A percentile compares a stretch with the other conserved stretches of the same genome.
phyloP scores from a whole-genome alignment of 306 rosid species.

The Acmispon strigosus region DNA sequence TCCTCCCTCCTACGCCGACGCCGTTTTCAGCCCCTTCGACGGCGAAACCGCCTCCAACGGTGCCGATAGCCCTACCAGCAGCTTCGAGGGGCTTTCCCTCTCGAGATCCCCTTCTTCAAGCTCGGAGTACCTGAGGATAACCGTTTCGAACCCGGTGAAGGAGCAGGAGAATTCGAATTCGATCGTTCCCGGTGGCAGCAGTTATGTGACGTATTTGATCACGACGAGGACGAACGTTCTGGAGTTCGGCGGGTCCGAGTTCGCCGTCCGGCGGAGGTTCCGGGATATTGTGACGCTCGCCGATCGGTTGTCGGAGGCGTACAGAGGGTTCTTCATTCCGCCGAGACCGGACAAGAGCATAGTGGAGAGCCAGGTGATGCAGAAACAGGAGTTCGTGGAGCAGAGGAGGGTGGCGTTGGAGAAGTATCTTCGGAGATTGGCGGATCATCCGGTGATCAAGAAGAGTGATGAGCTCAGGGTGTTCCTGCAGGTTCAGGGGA shows the following conservation, averaged over 20 bases:
- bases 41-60: slow-evolving; percentile 39
- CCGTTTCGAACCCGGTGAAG: slow-evolving; percentile 84
- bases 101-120: slow-evolving; percentile 50
- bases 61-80: slow-evolving; percentile 43
- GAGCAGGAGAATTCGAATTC: slow-evolving; percentile 82
- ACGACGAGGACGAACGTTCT: slow-evolving; percentile 69
- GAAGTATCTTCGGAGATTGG: slow-evolving; percentile 71
- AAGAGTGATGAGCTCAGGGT: slow-evolving; percentile 83
- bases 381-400: slow-evolving; percentile 96
- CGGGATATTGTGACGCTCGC: slow-evolving; percentile 76
- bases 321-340: slow-evolving; percentile 85
- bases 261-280: slow-evolving; percentile 73
- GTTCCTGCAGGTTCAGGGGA: slow-evolving; percentile 81
- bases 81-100: slow-evolving; percentile 33
- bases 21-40: slow-evolving; percentile 47
- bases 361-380: slow-evolving; percentile 99
- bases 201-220: slow-evolving; percentile 70
- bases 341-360: slow-evolving; percentile 92
- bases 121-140: slow-evolving; percentile 57
- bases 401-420: slow-evolving; percentile 90
- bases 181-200: slow-evolving; percentile 65
- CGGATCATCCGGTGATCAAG: slow-evolving; percentile 66
- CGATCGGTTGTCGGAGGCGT: slow-evolving; percentile 81
- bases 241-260: slow-evolving; percentile 74
- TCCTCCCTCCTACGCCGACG: slow-evolving; percentile 61